phyloP scores from a whole-genome alignment of 202 grass and related monocot genomes.

The Setaria viridis region DNA sequence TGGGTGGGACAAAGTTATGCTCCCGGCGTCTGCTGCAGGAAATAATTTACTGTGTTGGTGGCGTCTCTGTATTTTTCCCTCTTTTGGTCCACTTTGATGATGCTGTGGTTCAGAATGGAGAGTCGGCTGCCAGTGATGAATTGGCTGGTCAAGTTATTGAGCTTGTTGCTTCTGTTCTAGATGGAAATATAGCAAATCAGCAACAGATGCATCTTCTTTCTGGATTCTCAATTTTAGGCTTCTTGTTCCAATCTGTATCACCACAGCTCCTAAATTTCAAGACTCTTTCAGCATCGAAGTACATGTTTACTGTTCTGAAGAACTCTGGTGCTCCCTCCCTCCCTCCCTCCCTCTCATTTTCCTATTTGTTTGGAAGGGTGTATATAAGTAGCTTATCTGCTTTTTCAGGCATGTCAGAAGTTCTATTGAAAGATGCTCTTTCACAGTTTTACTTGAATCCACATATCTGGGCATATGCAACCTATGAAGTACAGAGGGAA shows the following conservation, averaged over 20 bases:
- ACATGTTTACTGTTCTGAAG: constrained; percentile 87
- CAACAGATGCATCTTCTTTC: constrained; percentile 99
- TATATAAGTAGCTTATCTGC: constrained; percentile 43
- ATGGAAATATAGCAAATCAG: constrained; percentile 95
- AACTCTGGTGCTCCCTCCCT: constrained; percentile 63
- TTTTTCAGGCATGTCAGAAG: constrained; percentile 83
- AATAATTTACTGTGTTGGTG: constrained; percentile 99
- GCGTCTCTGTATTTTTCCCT: constrained; percentile 96
- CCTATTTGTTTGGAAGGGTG: constrained; percentile 2
- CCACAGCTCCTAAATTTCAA: constrained; percentile 79
- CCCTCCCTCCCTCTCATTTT: background rate
- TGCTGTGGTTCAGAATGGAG: constrained; percentile 58
- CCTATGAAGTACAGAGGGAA: constrained; percentile 90
- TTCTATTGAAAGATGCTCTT: constrained; percentile 87
- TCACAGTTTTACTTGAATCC: constrained; percentile 90
- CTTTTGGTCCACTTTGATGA: constrained; percentile 89
- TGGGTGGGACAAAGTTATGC: constrained; percentile 89
- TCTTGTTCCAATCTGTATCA: constrained; percentile 88
- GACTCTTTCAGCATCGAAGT: constrained; percentile 80
- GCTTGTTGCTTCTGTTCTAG: constrained; percentile 94
- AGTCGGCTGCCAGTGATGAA: constrained; percentile 51
- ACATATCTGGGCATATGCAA: constrained; percentile 86
- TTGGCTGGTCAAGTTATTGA: constrained; percentile 86
- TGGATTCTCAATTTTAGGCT: constrained; percentile 91
- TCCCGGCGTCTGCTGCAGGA: constrained; percentile 86